These are phyloP conservation scores for Amanita pallidorosea DNA, from an alignment of 768 basidiomycete genomes.

Conservation along the genomic window DNA sequence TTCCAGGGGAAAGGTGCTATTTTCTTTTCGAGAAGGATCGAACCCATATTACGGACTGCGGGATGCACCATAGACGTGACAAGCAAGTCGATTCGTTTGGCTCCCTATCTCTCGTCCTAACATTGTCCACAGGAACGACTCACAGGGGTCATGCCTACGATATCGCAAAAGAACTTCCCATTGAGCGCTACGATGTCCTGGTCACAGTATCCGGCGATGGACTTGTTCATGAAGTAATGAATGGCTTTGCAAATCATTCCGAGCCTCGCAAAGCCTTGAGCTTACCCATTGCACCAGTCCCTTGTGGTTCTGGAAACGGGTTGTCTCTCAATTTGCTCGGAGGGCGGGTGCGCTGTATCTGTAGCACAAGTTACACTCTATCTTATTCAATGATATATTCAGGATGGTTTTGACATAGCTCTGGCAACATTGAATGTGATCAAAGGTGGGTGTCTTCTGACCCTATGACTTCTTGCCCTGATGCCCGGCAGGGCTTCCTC, in stretches of 20 bases:
- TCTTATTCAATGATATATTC: slow-evolving; percentile 4
- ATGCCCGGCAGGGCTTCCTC: slow-evolving; percentile 43
- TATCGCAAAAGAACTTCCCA: slow-evolving; percentile 40
- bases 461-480: not conserved
- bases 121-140: slow-evolving; percentile 41
- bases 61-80: slow-evolving; percentile 51
- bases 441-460: slow-evolving; percentile 43
- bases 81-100: slow-evolving; percentile 30
- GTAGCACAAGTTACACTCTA: not conserved
- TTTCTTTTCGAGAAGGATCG: slow-evolving; percentile 45
- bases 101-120: not conserved
- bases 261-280: slow-evolving; percentile 49
- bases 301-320: slow-evolving; percentile 78
- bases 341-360: slow-evolving; percentile 25
- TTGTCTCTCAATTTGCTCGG: slow-evolving; percentile 67
- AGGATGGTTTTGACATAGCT: slow-evolving; percentile 64
- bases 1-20: slow-evolving; percentile 49
- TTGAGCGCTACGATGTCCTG: slow-evolving; percentile 59
- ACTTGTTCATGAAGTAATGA: slow-evolving; percentile 72
- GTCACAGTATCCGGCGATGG: slow-evolving; percentile 79
- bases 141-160: slow-evolving; percentile 55
- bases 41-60: slow-evolving; percentile 65
- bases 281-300: slow-evolving; percentile 68
- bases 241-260: slow-evolving; percentile 64
- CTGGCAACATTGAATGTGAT: slow-evolving; percentile 68